Evolutionary conservation across 495 filamentous ascomycete species (phyloP).

Genomic region (Penicillium lividum): DNA sequence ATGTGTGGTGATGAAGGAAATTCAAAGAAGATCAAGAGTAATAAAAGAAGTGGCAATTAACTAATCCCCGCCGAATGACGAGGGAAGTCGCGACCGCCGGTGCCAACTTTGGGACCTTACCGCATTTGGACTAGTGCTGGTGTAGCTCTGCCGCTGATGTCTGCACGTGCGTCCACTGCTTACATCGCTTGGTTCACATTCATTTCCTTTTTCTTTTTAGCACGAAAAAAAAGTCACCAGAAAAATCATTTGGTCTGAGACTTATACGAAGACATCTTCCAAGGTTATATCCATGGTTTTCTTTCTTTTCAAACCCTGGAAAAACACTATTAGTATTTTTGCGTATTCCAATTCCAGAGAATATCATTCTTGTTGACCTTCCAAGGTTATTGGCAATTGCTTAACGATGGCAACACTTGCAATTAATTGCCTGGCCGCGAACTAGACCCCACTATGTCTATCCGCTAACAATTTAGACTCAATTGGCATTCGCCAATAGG

Average conservation of each 20-base stretch:
- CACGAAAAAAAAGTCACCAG: background rate
- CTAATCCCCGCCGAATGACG: constrained; percentile 21
- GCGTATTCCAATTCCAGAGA: too few relatives aligned
- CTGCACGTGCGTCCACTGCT: constrained; percentile 17
- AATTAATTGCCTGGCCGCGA: background rate
- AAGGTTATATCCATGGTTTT: background rate
- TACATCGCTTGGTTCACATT: constrained; percentile 5
- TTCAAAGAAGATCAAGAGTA: background rate
- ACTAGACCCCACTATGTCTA: background rate
- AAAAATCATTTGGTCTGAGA: background rate
- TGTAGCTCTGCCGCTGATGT: constrained; percentile 8
- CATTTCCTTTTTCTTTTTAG: background rate
- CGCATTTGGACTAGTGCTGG: constrained; percentile 9
- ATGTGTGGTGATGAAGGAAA: background rate
- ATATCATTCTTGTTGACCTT: too few relatives aligned
- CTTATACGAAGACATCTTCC: background rate
- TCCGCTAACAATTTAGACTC: background rate
- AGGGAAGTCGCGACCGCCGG: constrained; percentile 8
- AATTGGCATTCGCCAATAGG: background rate
- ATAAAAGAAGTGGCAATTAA: constrained; percentile 2
- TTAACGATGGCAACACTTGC: too few relatives aligned
- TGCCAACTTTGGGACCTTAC: background rate
- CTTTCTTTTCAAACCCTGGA: background rate
- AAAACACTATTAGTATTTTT: too few relatives aligned
- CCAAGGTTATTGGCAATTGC: too few relatives aligned